phyloP scores from a whole-genome alignment of 768 basidiomycete species.

The Russula lepida region DNA sequence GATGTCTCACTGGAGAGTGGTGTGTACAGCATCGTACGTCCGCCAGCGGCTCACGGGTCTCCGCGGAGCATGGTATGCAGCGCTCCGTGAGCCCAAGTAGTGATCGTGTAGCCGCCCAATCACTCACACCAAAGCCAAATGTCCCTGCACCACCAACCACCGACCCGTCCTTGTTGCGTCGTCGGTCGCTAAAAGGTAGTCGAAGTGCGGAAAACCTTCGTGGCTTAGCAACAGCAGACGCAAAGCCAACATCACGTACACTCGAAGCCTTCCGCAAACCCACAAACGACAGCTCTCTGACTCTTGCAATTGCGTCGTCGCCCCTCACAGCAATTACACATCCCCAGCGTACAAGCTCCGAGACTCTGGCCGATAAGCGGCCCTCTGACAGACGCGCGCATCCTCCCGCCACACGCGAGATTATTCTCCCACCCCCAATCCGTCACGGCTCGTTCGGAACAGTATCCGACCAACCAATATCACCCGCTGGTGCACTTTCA shows the following conservation, averaged over 20 bases:
- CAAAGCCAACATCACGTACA: constrained; percentile 7
- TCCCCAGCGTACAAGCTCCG: neutral
- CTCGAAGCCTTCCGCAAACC: constrained; percentile 20
- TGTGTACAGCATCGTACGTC: constrained; percentile 57
- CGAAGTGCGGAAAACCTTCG: constrained; percentile 59
- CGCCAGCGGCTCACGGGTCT: constrained; percentile 2
- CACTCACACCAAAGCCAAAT: constrained; percentile 14
- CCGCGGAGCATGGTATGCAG: constrained; percentile 20
- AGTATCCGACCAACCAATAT: constrained; percentile 24
- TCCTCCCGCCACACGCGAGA: neutral
- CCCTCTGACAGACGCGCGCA: neutral
- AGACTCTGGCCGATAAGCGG: neutral
- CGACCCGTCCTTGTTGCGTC: constrained; percentile 24
- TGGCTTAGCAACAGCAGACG: neutral
- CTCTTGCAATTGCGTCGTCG: constrained; percentile 16
- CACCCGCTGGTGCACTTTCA: constrained; percentile 15
- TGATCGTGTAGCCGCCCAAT: constrained; percentile 28
- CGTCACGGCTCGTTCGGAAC: constrained; percentile 18
- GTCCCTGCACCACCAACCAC: constrained; percentile 30
- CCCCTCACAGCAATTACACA: neutral
- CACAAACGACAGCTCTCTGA: constrained; percentile 28
- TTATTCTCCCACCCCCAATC: neutral
- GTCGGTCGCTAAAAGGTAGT: constrained; percentile 48
- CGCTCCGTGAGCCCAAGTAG: constrained; percentile 23
- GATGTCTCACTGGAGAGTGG: constrained; percentile 85